phyloP scores from a whole-genome alignment of 2,329 filamentous ascomycete genomes.

The Dactylellina drechsleri region DNA sequence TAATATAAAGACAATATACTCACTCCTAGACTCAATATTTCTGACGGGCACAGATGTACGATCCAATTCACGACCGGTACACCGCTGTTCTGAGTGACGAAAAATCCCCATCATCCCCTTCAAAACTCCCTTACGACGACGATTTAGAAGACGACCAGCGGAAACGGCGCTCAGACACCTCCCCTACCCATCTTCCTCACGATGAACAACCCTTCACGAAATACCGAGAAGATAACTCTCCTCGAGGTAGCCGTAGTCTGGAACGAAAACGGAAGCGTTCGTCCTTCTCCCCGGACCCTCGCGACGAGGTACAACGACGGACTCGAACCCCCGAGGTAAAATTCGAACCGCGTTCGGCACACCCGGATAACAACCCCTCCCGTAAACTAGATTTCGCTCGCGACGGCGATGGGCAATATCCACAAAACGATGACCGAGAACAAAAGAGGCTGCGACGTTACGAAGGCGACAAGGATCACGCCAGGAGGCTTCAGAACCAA shows the following conservation, averaged over 20 bases:
- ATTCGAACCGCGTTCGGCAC: constrained; percentile 1
- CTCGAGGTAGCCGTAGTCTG: constrained; percentile 20
- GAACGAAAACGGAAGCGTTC: constrained; percentile 46
- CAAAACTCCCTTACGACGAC: constrained; percentile 26
- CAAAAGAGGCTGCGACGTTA: constrained; percentile 35
- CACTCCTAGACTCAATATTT: too few relatives aligned
- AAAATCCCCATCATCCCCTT: constrained; percentile 38
- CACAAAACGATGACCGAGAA: constrained; percentile 28
- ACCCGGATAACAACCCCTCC: neutral
- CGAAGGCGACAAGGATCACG: constrained; percentile 45
- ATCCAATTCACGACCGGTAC: constrained; percentile 49
- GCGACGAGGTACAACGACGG: neutral
- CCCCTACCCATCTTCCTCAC: constrained; percentile 14
- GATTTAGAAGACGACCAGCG: constrained; percentile 25
- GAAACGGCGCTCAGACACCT: constrained; percentile 25
- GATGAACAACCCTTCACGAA: constrained; percentile 15
- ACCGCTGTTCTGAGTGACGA: constrained; percentile 44
- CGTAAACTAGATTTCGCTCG: neutral
- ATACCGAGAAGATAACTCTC: neutral
- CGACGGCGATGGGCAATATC: constrained; percentile 4
- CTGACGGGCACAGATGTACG: constrained; percentile 35
- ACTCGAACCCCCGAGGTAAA: constrained; percentile 26
- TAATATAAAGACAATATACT: too few relatives aligned
- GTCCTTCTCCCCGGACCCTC: constrained; percentile 29
- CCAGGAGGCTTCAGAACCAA: constrained; percentile 27